These are phyloP conservation scores for Boletus rubescentipes DNA, from an alignment of 768 basidiomycete genomes.

Conservation along the genomic window DNA sequence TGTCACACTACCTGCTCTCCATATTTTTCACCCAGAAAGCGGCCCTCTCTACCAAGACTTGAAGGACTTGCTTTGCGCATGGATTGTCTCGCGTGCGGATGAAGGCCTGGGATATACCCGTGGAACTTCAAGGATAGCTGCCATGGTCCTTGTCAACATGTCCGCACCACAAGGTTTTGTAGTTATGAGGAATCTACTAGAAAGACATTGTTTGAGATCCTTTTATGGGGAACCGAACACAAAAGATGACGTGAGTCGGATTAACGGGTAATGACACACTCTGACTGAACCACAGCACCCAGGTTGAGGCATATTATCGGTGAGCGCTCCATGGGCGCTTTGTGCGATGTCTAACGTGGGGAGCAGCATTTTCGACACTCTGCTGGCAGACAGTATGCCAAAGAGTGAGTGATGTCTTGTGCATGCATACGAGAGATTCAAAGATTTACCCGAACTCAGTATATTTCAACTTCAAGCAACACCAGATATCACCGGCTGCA, in stretches of 20 bases:
- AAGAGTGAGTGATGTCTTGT: conserved; percentile 57
- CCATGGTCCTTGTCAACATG: conserved; percentile 86
- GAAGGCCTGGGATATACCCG: conserved; percentile 74
- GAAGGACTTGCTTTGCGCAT: conserved; percentile 81
- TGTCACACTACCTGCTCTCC: conserved; percentile 71
- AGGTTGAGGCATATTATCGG: conserved; percentile 94
- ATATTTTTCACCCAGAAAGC: conserved; percentile 72
- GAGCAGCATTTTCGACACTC: conserved; percentile 83
- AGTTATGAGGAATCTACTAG: conserved; percentile 81
- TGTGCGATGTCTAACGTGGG: conserved; percentile 13
- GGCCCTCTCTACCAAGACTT: conserved; percentile 83
- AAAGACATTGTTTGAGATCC: conserved; percentile 80
- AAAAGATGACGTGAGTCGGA: conserved; percentile 72
- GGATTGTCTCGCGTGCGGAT: conserved; percentile 83
- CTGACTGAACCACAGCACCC: conserved; percentile 27
- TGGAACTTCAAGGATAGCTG: conserved; percentile 74
- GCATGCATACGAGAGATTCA: neutral
- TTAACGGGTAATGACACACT: conserved; percentile 16
- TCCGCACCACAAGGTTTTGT: conserved; percentile 71
- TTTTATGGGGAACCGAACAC: conserved; percentile 74
- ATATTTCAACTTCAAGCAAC: conserved; percentile 93
- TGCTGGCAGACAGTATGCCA: conserved; percentile 91
- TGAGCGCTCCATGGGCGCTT: conserved; percentile 28
- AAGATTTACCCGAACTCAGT: conserved; percentile 43
- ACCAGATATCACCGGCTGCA: conserved; percentile 82